A percentile compares a stretch with the other conserved stretches of the same genome.
Evolutionary conservation across 164 flowering plant genomes (phyloP).

Genomic region (Nelumbo lutea): DNA sequence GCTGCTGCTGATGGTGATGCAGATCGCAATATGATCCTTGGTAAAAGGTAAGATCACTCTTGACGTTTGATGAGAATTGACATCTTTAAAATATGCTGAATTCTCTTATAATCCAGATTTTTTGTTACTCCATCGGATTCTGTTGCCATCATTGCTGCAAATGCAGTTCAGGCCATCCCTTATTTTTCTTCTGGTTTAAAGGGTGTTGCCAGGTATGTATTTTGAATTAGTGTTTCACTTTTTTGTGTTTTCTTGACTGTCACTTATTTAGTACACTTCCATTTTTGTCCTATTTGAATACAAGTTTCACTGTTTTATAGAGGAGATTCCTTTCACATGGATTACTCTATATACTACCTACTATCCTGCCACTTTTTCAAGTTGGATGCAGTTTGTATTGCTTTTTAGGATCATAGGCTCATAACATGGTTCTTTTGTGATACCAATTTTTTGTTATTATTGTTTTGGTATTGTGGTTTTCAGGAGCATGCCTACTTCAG

Average conservation of each 20-base stretch:
- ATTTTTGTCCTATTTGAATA: neutral
- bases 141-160: constrained; percentile 98
- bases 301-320: neutral
- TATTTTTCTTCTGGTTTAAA: constrained; percentile 86
- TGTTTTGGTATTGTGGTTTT: constrained; percentile 19
- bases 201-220: constrained; percentile 90
- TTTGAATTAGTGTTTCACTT: neutral
- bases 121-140: constrained; percentile 99
- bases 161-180: constrained; percentile 91
- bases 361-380: neutral
- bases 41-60: constrained; percentile 60
- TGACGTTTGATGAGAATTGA: neutral
- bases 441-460: neutral
- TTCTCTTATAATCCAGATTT: constrained; percentile 49
- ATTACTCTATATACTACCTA: neutral
- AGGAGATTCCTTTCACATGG: too few relatives aligned
- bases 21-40: constrained; percentile 97
- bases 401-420: neutral
- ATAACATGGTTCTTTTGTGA: neutral
- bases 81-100: neutral
- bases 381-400: neutral
- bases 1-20: constrained; percentile 99
- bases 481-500: constrained; percentile 99
- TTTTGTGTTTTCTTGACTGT: too few relatives aligned
- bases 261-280: neutral